A percentile compares a stretch with the other conserved stretches of the same genome.
These are phyloP conservation scores for Biscutella laevigata DNA, from an alignment of 441 rosid genomes.

Conservation along the genomic window DNA sequence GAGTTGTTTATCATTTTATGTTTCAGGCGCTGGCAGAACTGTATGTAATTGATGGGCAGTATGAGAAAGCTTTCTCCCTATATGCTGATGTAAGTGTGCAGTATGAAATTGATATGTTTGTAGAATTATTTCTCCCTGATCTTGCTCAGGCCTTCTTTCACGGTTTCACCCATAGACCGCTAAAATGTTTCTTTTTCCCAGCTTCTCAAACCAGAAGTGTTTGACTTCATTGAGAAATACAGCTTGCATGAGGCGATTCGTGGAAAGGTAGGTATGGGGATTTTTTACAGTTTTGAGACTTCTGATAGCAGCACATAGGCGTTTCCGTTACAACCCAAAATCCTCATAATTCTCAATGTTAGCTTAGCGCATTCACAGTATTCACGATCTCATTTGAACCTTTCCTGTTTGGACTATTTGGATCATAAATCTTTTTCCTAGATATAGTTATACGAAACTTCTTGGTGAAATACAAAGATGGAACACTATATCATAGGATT, in stretches of 20 bases:
- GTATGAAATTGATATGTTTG: conserved; percentile 11
- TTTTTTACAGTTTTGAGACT: background rate
- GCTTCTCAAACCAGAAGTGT: conserved; percentile 91
- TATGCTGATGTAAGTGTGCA: conserved; percentile 89
- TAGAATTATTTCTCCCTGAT: background rate
- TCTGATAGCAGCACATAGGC: conserved; percentile 1
- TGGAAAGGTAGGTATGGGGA: conserved; percentile 62
- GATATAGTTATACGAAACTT: background rate
- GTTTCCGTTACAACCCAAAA: conserved; percentile 5
- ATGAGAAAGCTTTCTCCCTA: conserved; percentile 80
- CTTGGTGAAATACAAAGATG: background rate
- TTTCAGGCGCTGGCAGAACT: conserved; percentile 86
- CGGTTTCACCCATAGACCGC: background rate
- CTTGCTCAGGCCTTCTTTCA: background rate
- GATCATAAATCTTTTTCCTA: background rate
- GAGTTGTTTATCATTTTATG: conserved; percentile 21
- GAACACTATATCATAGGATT: background rate
- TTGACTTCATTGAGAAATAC: conserved; percentile 82
- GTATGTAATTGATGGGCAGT: conserved; percentile 79
- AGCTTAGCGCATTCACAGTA: too few species aligned
- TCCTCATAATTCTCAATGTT: background rate
- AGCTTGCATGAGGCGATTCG: conserved; percentile 72
- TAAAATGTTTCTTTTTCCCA: conserved; percentile 26
- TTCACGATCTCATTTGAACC: too few species aligned
- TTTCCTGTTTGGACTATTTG: background rate